Percentiles rank a stretch among this genome's conserved stretches.
phyloP scores from a whole-genome alignment of 2,329 filamentous ascomycete species.

The Raffaelea arxii region DNA sequence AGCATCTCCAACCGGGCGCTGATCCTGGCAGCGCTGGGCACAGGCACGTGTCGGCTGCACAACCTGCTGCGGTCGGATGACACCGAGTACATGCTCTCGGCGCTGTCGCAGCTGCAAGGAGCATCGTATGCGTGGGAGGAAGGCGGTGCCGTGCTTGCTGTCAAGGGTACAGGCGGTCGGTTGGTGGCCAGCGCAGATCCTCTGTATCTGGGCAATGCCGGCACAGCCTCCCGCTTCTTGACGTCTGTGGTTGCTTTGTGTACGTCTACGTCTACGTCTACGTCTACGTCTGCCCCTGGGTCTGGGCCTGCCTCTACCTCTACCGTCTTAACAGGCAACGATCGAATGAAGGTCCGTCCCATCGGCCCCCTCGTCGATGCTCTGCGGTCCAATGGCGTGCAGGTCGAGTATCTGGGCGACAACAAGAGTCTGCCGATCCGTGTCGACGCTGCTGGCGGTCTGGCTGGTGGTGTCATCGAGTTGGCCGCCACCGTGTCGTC shows the following conservation, averaged over 20 bases:
- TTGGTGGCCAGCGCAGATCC: slow-evolving; percentile 66
- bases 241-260: slow-evolving; percentile 87
- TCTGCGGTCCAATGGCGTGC: slow-evolving; percentile 75
- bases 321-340: slow-evolving; percentile 84
- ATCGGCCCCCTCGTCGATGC: slow-evolving; percentile 92
- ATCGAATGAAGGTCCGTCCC: slow-evolving; percentile 90
- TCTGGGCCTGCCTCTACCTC: slow-evolving; percentile 42
- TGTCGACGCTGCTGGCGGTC: slow-evolving; percentile 72
- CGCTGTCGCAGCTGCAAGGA: slow-evolving; percentile 74
- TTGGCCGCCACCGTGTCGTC: slow-evolving; percentile 92
- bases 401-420: slow-evolving; percentile 75
- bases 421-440: slow-evolving; percentile 75
- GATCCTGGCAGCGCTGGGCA: slow-evolving; percentile 83
- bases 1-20: slow-evolving; percentile 94
- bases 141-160: slow-evolving; percentile 79
- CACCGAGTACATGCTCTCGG: slow-evolving; percentile 92
- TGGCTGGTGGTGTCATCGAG: slow-evolving; percentile 80
- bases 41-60: slow-evolving; percentile 76
- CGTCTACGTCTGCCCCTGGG: too few relatives aligned
- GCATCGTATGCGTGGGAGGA: slow-evolving; percentile 92
- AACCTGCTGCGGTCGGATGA: slow-evolving; percentile 95
- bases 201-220: slow-evolving; percentile 91
- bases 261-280: too few relatives aligned
- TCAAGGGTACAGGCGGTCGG: slow-evolving; percentile 82
- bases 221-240: slow-evolving; percentile 89